Base-by-base conservation (phyloP, 345 rosid species). In the Hevea brasiliensis region DNA sequence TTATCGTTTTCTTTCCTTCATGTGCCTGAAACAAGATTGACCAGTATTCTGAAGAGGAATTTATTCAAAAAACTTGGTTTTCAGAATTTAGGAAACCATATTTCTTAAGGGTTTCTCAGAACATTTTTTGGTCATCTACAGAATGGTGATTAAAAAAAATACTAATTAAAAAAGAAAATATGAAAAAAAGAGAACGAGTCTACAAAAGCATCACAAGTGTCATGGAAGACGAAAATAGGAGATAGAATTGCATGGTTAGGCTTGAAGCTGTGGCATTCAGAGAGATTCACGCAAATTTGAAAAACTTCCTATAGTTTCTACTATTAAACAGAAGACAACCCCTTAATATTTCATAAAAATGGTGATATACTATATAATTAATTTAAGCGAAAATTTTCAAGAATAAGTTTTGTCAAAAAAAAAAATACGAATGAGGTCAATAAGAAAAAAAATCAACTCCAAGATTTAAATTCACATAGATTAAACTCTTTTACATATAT, bases 141-240 rank as follows among this genome's bases (percentile, higher is more conserved):
- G 21, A 13, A 32, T 29, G 20, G 21, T n/a, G 27, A 23, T 6
- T 29, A 3, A 48, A 32, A 4, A 14, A 29, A 26, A 65, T 11
- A 13, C 12, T 23, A 21, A 8, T 56, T 23, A 10, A 23, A 29
- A 69, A 24, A 29, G 15, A 24, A 23, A 32, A 13, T 13, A 13
- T 21, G 20, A 23, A 23, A 9, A 58, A 55, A 56, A 15, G 20
- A 23, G 27, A 51, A 23, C 7, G 50, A n/a, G 14, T 4, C 26
- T 41, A 42, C 6, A 50, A 57, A 8, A 21, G 66, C 58, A 17
- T 32, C 54, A 70, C 65, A 70, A 8, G 48, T 70, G 79, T 65
- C 65, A 63, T 29, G 65, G n/a, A 69, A 70, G 56, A 76, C 70
- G 69, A 41, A 35, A 44, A 63, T 32, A 67, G 61, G 67, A 59